These are phyloP conservation scores for Chrysoporthe puriensis DNA, from an alignment of 2,329 filamentous ascomycete genomes.

Conservation along the genomic window DNA sequence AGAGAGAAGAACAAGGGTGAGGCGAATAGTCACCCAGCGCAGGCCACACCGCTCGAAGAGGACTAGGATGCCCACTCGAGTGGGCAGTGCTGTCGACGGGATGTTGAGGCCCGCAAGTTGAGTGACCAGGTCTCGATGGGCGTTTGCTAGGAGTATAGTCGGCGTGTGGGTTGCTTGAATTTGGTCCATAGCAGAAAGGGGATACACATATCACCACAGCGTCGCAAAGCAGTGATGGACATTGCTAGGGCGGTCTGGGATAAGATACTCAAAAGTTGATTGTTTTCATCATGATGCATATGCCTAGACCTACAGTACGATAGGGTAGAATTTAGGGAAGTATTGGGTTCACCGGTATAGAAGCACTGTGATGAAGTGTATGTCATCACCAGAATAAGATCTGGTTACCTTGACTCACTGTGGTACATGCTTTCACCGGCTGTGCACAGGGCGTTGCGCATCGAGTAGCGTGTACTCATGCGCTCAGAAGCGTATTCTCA, in stretches of 20 bases:
- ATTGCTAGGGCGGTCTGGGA: neutral
- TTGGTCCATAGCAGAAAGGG: neutral
- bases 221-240: neutral
- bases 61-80: slow-evolving; percentile 42
- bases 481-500: neutral
- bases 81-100: neutral
- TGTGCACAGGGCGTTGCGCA: no score
- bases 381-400: neutral
- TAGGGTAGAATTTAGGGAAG: neutral
- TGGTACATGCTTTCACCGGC: no score
- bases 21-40: slow-evolving; percentile 38
- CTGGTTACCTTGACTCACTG: no score
- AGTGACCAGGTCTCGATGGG: neutral
- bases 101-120: neutral
- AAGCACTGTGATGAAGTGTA: neutral
- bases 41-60: slow-evolving; percentile 56
- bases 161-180: neutral
- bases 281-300: slow-evolving; percentile 3
- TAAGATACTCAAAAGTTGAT: slow-evolving; percentile 7
- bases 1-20: slow-evolving; percentile 56
- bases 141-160: neutral
- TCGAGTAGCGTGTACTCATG: neutral
- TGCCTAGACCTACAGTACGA: neutral
- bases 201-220: neutral
- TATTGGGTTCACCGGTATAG: neutral